Base-by-base conservation (phyloP, 306 rosid species). In the Acmispon strigosus region DNA sequence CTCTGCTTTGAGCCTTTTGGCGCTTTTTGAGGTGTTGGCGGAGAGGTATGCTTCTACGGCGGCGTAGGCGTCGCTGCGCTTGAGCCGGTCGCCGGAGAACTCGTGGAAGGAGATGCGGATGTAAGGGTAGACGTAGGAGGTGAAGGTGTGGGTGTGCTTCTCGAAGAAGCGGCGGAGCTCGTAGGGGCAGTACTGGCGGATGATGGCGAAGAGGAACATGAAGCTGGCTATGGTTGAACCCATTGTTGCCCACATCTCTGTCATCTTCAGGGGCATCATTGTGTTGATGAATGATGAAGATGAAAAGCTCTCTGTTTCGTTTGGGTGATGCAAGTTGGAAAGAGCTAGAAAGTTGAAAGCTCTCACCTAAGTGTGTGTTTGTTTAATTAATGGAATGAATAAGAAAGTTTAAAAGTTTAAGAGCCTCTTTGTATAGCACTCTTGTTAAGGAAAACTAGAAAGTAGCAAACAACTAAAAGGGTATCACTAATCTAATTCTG, bases 121-220 rank as follows among this genome's bases (percentile, higher is more conserved):
- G 76, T 87, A 89, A 70, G 98, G 95, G 73, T 85, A 76, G 74
- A 89, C 88, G 69, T 81, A 89, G 24, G 74, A 36, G 70, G 18
- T 86, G 82, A 86, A 4, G 15, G 76, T 79, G 32, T 77, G 83
- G 0, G 75, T 66, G 72, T 80, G 77, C 36, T 82, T 88, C 49
- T 83, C 89, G 0, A 85, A 69, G 78, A 86, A 82, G 1, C 86
- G 86, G 6, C 74, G 70, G 15, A 90, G 62, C 65, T 81, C 87
- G 52, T 85, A 85, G 0, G 98, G 98, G 72, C 95, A 92, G 68
- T 90, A 92, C n/a, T 92, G 98, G 19, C 82, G 81, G 54, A 90
- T 62, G 78, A 92, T 83, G n/a, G 98, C 96, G 88, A 88, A 88
- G 39, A 85, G 6, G 57, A 92, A 92, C 98, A 92, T 90, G 80